These are phyloP conservation scores for Cyclostephanos tholiformis DNA, from an alignment of 108 stramenopile species.

Conservation along the genomic window DNA sequence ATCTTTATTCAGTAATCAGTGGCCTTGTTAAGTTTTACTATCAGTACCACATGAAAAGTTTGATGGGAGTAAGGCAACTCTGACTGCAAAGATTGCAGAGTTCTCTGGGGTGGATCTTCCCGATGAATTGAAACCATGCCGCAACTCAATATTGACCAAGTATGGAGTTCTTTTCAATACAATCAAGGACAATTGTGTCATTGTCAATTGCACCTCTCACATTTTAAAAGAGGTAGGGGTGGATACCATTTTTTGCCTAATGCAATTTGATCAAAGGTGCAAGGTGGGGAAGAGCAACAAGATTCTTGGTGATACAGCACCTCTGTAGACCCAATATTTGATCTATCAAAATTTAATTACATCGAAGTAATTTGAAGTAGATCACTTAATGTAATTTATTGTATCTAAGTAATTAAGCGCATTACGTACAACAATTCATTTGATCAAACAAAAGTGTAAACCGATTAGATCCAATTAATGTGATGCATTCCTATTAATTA, in stretches of 20 bases:
- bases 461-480: too few species aligned
- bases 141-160: conserved; percentile 9
- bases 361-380: too few species aligned
- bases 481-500: too few species aligned
- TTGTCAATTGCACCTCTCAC: conserved; percentile 8
- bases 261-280: background rate
- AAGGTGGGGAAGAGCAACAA: background rate
- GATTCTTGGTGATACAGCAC: background rate
- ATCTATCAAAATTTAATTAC: too few species aligned
- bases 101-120: conserved; percentile 15
- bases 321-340: too few species aligned
- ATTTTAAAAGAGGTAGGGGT: background rate
- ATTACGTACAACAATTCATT: too few species aligned
- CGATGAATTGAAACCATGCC: conserved; percentile 5
- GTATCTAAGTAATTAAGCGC: too few species aligned
- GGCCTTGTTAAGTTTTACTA: conserved; percentile 19
- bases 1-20: conserved; percentile 12
- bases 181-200: conserved; percentile 5
- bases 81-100: conserved; percentile 14
- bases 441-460: too few species aligned
- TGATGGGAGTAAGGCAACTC: conserved; percentile 5
- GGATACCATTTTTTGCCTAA: conserved; percentile 13
- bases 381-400: too few species aligned
- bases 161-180: conserved; percentile 12
- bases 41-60: conserved; percentile 18